Percentiles rank a stretch among this genome's conserved stretches.
Evolutionary conservation across 2,329 filamentous ascomycete species (phyloP).

Genomic region (Pseudopyrenochaeta lycopersici): DNA sequence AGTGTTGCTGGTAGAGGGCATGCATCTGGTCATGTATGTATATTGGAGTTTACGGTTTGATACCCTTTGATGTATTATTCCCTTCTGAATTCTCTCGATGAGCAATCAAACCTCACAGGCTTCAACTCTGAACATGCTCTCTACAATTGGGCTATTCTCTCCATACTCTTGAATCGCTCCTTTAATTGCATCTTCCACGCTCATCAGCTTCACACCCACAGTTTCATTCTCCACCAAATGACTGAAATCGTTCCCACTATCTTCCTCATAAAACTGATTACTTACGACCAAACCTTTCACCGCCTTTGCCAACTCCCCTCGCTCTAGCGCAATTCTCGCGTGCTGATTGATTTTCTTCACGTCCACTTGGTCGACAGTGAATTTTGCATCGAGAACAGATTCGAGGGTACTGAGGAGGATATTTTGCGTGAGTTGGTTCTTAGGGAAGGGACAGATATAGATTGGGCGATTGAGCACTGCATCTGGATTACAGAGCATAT

Average conservation of each 20-base stretch:
- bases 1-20: too few species aligned
- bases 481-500: conserved; percentile 40
- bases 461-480: conserved; percentile 37
- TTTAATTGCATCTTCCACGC: conserved; percentile 38
- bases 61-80: too few species aligned
- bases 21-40: too few species aligned
- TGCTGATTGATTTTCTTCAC: conserved; percentile 39
- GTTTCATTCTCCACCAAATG: conserved; percentile 38
- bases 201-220: conserved; percentile 36
- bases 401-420: conserved; percentile 36
- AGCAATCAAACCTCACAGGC: conserved; percentile 28
- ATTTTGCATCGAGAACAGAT: conserved; percentile 23
- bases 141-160: conserved; percentile 30
- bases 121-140: conserved; percentile 40
- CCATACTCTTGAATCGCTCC: conserved; percentile 36
- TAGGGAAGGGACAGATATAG: conserved; percentile 36
- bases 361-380: conserved; percentile 37
- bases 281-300: conserved; percentile 42
- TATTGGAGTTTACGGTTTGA: too few species aligned
- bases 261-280: conserved; percentile 46
- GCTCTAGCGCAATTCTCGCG: conserved; percentile 35
- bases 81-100: too few species aligned
- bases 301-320: conserved; percentile 34
- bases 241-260: conserved; percentile 35
- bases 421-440: conserved; percentile 34